Evolutionary conservation across 768 basidiomycete species (phyloP), one percentile per base, ranked within the genome.

Genomic region (Mycena olivaceomarginata): DNA sequence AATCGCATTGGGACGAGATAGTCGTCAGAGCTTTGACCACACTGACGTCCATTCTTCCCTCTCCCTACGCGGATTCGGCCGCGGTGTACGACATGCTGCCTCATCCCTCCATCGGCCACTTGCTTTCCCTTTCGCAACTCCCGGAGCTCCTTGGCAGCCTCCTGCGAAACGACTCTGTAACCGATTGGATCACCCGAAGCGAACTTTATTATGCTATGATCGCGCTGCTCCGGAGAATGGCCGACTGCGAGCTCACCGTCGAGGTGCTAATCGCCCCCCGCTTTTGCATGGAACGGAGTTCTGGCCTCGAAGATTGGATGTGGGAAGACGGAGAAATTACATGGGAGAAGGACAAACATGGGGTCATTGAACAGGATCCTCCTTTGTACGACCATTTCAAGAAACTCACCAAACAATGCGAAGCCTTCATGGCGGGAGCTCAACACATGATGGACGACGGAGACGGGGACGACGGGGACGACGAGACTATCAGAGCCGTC

Each of bases 101-200:
- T 0, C 89, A 92, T 78, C 68, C 85, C 4, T 87, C 88, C 20
- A 86, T 91, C 39, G 85, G 85, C 0, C 80, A 84, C 25, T 79
- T 92, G 56, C 81, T 91, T 15, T 82, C 84, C 40, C 80, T 88
- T 16, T 92, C 91, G 5, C 87, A 89, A 73, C 77, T 92, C 18
- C 89, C 91, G 3, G 87, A 87, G 31, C 78, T 90, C 9, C 85
- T 92, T 31, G 88, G 83, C 4, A 82, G 79, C 40, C 85, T 92
- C 11, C 84, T 92, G n/a, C 85, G 91, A 16, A 92, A 92, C 79
- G 92, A 92, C 81, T 90, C 90, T 0, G 87, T 92, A 7, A 88
- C 85, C 4, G 91, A 92, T 77, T 92, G 91, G 91, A 87, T 86
- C 40, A 79, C 85, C 0, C 87, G 91, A 20, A 86, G 84, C 69